phyloP scores from a whole-genome alignment of 2,329 filamentous ascomycete genomes.

The Pseudogymnoascus sp. region DNA sequence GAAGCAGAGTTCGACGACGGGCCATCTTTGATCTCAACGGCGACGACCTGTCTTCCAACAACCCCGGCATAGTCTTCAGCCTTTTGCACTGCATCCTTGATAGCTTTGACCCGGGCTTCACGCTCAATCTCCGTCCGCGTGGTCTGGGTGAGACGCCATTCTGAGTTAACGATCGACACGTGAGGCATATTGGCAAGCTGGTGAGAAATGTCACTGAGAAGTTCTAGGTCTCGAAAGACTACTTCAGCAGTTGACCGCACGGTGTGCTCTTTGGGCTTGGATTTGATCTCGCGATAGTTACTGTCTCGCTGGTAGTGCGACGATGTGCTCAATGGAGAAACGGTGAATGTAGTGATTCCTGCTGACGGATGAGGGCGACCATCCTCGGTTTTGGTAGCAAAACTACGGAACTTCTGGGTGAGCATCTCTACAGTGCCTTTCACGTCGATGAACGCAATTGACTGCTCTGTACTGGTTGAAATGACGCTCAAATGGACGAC shows the following conservation, averaged over 20 bases:
- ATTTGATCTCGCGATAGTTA: not conserved
- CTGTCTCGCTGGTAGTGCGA: not conserved
- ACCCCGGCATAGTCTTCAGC: conserved; percentile 19
- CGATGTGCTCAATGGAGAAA: conserved; percentile 14
- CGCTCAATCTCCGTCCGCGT: conserved; percentile 16
- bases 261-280: conserved; percentile 13
- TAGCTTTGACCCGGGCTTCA: conserved; percentile 20
- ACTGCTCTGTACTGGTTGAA: not conserved
- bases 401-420: conserved; percentile 14
- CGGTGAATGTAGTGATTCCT: conserved; percentile 20
- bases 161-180: conserved; percentile 16
- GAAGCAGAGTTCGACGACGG: not conserved
- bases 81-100: conserved; percentile 20
- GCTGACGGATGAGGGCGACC: conserved; percentile 17
- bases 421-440: conserved; percentile 12
- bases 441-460: conserved; percentile 6
- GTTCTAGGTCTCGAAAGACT: conserved; percentile 17
- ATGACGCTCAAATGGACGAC: conserved; percentile 16
- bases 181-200: conserved; percentile 18
- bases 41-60: conserved; percentile 16
- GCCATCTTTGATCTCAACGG: conserved; percentile 18
- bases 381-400: conserved; percentile 18
- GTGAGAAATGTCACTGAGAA: conserved; percentile 14
- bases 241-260: conserved; percentile 15
- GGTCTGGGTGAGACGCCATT: conserved; percentile 18